phyloP scores from a whole-genome alignment of 164 flowering plant species.

The Dillenia turbinata region DNA sequence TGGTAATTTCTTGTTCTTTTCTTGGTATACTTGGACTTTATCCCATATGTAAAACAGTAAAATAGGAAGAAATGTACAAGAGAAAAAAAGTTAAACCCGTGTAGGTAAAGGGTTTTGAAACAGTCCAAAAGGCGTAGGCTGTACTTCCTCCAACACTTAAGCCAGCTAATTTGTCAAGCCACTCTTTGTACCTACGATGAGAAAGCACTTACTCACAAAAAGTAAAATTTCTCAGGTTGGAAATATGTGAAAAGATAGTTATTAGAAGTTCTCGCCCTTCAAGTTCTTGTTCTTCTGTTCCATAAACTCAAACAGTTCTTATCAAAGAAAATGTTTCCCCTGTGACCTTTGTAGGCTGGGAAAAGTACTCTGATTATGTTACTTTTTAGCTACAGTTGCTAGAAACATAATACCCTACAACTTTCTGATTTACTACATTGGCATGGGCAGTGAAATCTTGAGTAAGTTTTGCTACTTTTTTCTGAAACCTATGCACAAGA shows the following conservation, averaged over 20 bases:
- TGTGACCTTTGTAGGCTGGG: slow-evolving; percentile 50
- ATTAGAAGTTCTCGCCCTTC: slow-evolving; percentile 43
- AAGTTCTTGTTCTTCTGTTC: slow-evolving; percentile 77
- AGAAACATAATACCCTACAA: not conserved
- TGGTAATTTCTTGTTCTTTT: no score
- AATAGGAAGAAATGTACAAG: no score
- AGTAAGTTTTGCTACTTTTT: slow-evolving; percentile 71
- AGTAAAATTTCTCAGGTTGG: not conserved
- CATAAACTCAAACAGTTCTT: slow-evolving; percentile 92
- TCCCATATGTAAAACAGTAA: no score
- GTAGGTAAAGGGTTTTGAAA: slow-evolving; percentile 85
- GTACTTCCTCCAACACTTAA: slow-evolving; percentile 82
- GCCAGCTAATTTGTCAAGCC: slow-evolving; percentile 80
- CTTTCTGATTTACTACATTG: slow-evolving; percentile 53
- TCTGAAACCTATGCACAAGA: slow-evolving; percentile 63
- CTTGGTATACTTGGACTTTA: no score
- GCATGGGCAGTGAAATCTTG: slow-evolving; percentile 87
- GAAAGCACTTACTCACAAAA: not conserved
- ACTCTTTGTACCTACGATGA: slow-evolving; percentile 44
- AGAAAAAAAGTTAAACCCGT: slow-evolving; percentile 42
- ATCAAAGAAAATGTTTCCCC: slow-evolving; percentile 89
- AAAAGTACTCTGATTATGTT: no score
- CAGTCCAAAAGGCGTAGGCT: slow-evolving; percentile 87
- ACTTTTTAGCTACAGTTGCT: not conserved
- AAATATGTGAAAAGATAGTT: no score